These are phyloP conservation scores for Fistulinella staudtii DNA, from an alignment of 1,284 basidiomycete genomes.

Conservation along the genomic window DNA sequence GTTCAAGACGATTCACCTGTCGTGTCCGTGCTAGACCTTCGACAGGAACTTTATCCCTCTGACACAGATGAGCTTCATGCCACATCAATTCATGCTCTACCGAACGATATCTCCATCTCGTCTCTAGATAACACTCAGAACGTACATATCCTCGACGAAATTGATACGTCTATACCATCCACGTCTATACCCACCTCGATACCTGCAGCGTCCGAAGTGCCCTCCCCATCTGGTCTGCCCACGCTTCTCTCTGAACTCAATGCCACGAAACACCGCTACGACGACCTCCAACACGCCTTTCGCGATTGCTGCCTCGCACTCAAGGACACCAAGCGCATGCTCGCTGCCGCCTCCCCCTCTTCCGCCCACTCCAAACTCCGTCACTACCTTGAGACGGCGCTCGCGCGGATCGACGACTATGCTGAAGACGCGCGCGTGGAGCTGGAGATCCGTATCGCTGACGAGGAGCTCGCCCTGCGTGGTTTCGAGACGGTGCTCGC, in stretches of 20 bases:
- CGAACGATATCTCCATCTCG: background rate
- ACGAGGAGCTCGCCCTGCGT: conserved; percentile 66
- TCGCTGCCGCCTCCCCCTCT: conserved; percentile 23
- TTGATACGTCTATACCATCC: background rate
- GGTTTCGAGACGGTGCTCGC: conserved; percentile 73
- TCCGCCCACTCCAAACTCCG: conserved; percentile 16
- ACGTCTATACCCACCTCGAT: background rate
- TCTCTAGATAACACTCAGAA: background rate
- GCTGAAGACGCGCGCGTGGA: conserved; percentile 84
- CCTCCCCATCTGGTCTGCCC: conserved; percentile 1
- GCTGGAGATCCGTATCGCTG: conserved; percentile 77
- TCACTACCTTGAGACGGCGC: conserved; percentile 46
- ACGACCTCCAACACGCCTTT: conserved; percentile 58
- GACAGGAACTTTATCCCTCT: conserved; percentile 1
- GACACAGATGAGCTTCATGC: background rate
- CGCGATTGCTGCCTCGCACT: conserved; percentile 67
- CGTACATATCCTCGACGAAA: background rate
- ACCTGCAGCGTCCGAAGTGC: background rate
- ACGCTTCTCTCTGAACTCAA: conserved; percentile 46
- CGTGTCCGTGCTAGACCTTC: conserved; percentile 18
- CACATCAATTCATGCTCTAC: background rate
- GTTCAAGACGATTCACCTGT: conserved; percentile 14
- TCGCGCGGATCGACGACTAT: conserved; percentile 72
- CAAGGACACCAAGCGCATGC: conserved; percentile 47
- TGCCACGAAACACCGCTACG: conserved; percentile 52